Base-by-base conservation (phyloP, 2,329 filamentous ascomycete species). In the Hypomyces perniciosus region DNA sequence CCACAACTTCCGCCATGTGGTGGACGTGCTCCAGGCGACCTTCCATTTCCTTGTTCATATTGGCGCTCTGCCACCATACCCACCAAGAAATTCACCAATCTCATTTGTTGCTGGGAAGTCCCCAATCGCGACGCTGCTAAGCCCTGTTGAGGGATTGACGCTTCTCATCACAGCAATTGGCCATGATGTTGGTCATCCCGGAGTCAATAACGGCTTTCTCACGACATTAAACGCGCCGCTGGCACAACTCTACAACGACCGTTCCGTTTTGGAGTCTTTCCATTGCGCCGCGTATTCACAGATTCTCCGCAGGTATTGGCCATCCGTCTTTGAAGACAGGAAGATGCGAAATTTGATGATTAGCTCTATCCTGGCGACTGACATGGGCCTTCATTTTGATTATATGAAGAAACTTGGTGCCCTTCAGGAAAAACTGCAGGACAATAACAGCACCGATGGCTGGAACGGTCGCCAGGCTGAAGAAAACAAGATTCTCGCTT, bases 251-350 rank as follows among this genome's bases (percentile, higher is more conserved):
- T 99, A 97, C 73, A 97, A 97, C 63, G 93, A 99, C 67, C 88
- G 88, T 50, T 97, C 93, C 1, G 93, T 99, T 12, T 78, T 99
- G 35, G 93, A 99, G 69, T 95, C 92, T 1, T 99, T 97, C 62
- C 93, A 99, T 66, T 96, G 93, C 64, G 93, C 93, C 1, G 93
- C 93, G 2, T 99, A 92, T 63, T 96, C 91, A 0, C 93, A 97
- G 64, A 96, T 99, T 37, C 79, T 99, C 39, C 86, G 92, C 45
- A 83, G 90, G 44, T 85, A 97, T 66, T 99, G 93, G 93, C 90
- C 91, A 0, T 76, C 80, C 4, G 86, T 86, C 2, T 95, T 95
- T 59, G 78, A 85, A 56, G 85, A 93, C 60, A 77, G 78, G 43
- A 84, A 84, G 52, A 88, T 97, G 79, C 84, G 92, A 50, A 87